These are phyloP conservation scores for Talaromyces albobiverticillius DNA, from an alignment of 2,329 filamentous ascomycete species.

Conservation along the genomic window DNA sequence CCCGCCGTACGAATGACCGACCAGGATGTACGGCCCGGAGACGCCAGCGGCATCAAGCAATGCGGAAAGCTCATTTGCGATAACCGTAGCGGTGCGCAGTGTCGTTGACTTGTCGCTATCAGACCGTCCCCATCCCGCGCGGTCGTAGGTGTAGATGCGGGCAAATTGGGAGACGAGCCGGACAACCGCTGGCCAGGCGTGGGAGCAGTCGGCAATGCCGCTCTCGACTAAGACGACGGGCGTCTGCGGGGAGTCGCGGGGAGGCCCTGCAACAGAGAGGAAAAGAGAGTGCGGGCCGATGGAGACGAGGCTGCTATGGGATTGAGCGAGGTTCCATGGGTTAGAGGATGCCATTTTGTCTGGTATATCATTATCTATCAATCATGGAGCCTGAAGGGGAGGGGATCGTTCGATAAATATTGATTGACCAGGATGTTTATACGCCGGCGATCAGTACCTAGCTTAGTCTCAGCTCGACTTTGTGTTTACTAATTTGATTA, in stretches of 20 bases:
- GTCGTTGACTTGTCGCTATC: not conserved
- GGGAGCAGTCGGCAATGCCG: not conserved
- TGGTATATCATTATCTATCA: no score
- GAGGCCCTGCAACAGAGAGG: not conserved
- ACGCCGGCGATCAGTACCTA: no score
- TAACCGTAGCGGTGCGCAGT: not conserved
- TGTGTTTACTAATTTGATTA: no score
- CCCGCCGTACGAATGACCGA: slow-evolving; percentile 7
- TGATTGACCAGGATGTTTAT: no score
- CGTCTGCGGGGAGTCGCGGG: not conserved
- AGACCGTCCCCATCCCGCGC: not conserved
- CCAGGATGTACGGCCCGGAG: not conserved
- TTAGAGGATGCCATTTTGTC: not conserved
- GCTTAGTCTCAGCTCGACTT: no score
- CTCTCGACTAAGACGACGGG: not conserved
- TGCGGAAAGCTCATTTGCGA: not conserved
- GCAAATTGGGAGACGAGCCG: not conserved
- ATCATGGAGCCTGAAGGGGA: no score
- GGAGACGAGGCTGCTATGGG: not conserved
- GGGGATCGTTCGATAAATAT: no score
- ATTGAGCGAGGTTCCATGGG: not conserved
- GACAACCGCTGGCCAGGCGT: not conserved
- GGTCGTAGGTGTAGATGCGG: not conserved
- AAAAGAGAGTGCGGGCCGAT: not conserved
- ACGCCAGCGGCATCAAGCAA: not conserved